Evolutionary conservation across 2,329 filamentous ascomycete species (phyloP).

Genomic region (Pyrenochaeta sp.): DNA sequence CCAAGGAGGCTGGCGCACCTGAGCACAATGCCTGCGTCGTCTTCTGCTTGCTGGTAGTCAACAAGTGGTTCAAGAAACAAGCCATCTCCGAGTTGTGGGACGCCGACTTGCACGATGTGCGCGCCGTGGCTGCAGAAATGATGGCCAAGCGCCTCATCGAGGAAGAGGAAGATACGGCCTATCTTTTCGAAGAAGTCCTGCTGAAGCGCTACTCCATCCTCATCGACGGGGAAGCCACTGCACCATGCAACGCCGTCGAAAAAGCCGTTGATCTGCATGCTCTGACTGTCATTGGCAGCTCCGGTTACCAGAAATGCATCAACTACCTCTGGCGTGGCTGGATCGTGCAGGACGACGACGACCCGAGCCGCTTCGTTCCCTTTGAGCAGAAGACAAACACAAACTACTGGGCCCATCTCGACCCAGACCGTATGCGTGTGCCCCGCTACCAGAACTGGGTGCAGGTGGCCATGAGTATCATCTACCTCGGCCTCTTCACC

Average conservation of each 20-base stretch:
- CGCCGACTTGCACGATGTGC: constrained; percentile 78
- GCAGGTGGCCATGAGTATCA: constrained; percentile 82
- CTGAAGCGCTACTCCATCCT: constrained; percentile 89
- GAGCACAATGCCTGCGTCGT: constrained; percentile 82
- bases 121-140: constrained; percentile 85
- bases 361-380: constrained; percentile 86
- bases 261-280: constrained; percentile 93
- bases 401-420: constrained; percentile 80
- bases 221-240: constrained; percentile 72
- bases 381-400: constrained; percentile 84
- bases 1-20: constrained; percentile 78
- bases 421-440: constrained; percentile 92
- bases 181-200: constrained; percentile 80
- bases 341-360: constrained; percentile 94
- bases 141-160: constrained; percentile 93
- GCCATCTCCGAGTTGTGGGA: constrained; percentile 88
- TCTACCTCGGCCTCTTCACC: constrained; percentile 87
- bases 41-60: constrained; percentile 78
- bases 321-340: constrained; percentile 92
- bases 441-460: constrained; percentile 92
- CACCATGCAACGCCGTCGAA: constrained; percentile 87
- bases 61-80: constrained; percentile 81
- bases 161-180: constrained; percentile 76
- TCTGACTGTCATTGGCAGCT: constrained; percentile 84
- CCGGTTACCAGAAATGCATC: constrained; percentile 96